phyloP scores from a whole-genome alignment of 352 stramenopile genomes.

The Phytophthora hybrid region DNA sequence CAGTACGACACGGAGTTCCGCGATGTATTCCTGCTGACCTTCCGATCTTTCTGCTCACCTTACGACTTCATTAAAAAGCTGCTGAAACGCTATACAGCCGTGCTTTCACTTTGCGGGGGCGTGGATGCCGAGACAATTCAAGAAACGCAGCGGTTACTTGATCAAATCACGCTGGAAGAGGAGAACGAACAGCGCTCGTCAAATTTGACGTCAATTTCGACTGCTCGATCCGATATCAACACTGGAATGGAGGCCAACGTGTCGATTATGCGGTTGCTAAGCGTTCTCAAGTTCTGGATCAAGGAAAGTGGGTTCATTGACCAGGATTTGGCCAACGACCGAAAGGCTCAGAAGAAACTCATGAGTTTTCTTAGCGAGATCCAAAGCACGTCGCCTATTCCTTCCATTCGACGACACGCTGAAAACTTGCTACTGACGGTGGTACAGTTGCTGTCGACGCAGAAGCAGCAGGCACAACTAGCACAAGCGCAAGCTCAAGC shows the following conservation, averaged over 20 bases:
- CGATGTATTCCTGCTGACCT: constrained; percentile 88
- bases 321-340: constrained; percentile 71
- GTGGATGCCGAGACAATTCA: constrained; percentile 60
- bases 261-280: constrained; percentile 89
- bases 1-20: constrained; percentile 90
- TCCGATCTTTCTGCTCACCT: constrained; percentile 79
- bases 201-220: constrained; percentile 72
- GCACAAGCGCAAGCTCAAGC: constrained; percentile 21
- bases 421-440: constrained; percentile 76
- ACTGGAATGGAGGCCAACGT: constrained; percentile 84
- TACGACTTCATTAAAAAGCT: constrained; percentile 92
- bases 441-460: constrained; percentile 62
- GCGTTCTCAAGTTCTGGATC: constrained; percentile 91
- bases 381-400: constrained; percentile 73
- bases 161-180: constrained; percentile 76
- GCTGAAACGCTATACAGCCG: constrained; percentile 84
- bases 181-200: constrained; percentile 56
- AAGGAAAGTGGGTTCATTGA: constrained; percentile 89
- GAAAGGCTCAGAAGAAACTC: constrained; percentile 79
- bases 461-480: constrained; percentile 46
- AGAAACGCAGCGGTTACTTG: constrained; percentile 69
- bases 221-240: constrained; percentile 80
- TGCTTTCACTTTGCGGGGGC: constrained; percentile 63
- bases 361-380: constrained; percentile 80
- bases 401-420: constrained; percentile 79